Conservation (phyloP, 176 grass and related monocot genomes). For the Hsuehochloa calcarea region DNA sequence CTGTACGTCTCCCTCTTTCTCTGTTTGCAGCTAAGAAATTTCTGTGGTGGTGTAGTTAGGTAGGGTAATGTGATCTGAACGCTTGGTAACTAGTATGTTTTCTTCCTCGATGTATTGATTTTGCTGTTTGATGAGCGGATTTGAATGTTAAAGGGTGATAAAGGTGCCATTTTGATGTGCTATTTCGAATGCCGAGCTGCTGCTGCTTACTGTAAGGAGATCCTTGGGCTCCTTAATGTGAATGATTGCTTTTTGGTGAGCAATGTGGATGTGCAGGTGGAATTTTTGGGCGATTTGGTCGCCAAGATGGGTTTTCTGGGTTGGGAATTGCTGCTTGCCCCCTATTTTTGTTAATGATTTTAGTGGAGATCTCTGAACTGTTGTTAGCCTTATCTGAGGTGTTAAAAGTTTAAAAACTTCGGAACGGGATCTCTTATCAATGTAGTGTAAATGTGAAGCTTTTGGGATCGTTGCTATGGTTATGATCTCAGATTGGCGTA, state of each 20-base stretch:
- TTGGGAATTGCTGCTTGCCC: not conserved
- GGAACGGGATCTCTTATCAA: not conserved
- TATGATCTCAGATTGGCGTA: not conserved
- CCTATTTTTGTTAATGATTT: not conserved
- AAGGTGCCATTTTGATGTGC: not conserved
- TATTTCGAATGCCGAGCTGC: not conserved
- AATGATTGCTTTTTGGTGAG: not conserved
- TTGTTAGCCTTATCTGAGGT: not conserved
- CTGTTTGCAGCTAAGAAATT: not conserved
- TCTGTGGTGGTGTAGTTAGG: not conserved
- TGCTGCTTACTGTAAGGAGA: not conserved
- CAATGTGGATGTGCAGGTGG: not conserved
- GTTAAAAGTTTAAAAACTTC: not conserved
- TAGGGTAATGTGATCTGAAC: not conserved
- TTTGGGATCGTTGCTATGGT: not conserved
- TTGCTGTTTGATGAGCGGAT: not conserved
- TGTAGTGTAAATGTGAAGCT: not conserved
- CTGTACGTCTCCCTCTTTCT: conserved; percentile 41
- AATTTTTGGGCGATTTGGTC: not conserved
- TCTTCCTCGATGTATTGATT: not conserved
- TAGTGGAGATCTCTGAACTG: not conserved
- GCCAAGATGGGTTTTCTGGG: not conserved
- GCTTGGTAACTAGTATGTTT: not conserved
- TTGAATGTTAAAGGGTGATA: not conserved
- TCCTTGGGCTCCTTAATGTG: not conserved